phyloP scores from a whole-genome alignment of 768 basidiomycete species.

The Crucibulum laeve region DNA sequence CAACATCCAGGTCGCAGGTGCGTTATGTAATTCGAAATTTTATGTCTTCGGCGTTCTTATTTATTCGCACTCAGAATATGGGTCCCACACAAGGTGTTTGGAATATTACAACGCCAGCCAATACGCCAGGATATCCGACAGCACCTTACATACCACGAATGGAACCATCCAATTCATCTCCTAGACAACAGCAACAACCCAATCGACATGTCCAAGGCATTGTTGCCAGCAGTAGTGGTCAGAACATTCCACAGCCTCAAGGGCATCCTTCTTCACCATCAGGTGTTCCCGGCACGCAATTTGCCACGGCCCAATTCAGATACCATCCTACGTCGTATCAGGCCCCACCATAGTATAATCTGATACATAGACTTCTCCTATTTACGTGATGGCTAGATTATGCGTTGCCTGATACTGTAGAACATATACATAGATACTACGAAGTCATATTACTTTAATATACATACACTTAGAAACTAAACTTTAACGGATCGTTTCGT shows the following conservation, averaged over 20 bases:
- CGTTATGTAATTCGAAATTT: neutral
- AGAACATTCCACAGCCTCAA: constrained; percentile 1
- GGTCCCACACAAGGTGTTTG: constrained; percentile 16
- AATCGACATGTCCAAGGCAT: neutral
- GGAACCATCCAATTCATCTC: neutral
- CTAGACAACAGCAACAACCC: neutral
- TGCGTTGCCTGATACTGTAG: neutral
- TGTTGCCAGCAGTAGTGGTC: constrained; percentile 1
- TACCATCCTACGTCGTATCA: constrained; percentile 27
- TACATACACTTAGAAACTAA: constrained; percentile 7
- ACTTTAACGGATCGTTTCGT: constrained; percentile 67
- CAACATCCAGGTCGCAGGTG: constrained; percentile 14
- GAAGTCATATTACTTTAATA: constrained; percentile 6
- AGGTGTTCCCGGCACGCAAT: constrained; percentile 13
- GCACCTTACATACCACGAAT: constrained; percentile 5
- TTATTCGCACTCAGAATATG: constrained; percentile 12
- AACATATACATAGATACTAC: neutral
- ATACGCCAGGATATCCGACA: constrained; percentile 12
- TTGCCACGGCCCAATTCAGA: constrained; percentile 23
- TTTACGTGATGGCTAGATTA: neutral
- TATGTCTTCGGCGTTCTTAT: neutral
- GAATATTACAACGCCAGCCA: constrained; percentile 17
- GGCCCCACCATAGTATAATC: constrained; percentile 17
- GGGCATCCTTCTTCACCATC: constrained; percentile 8
- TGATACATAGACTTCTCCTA: no score